Conservation (phyloP, 1,139 yeast genomes). For the Neolecta irregularis region DNA sequence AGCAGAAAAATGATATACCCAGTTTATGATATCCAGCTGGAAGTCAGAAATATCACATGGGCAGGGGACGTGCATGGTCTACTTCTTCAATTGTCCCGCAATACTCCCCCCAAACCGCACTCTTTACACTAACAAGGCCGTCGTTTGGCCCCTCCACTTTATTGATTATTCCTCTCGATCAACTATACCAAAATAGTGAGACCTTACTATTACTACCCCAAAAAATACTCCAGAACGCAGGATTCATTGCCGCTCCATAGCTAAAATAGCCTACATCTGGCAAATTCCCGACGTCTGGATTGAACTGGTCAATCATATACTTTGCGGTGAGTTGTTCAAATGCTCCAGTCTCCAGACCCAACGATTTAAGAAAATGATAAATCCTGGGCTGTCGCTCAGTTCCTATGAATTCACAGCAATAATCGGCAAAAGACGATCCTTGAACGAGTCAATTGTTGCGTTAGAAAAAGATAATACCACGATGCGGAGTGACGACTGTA, state of each 20-base stretch:
- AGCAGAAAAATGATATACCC: slow-evolving; percentile 37
- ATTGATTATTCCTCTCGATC: too few species aligned
- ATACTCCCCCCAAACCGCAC: slow-evolving; percentile 73
- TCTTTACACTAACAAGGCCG: slow-evolving; percentile 66
- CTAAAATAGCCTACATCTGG: background rate
- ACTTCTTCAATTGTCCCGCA: slow-evolving; percentile 61
- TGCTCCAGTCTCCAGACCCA: slow-evolving; percentile 9
- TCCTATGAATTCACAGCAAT: too few species aligned
- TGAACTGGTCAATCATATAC: background rate
- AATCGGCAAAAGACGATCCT: too few species aligned
- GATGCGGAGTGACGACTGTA: slow-evolving; percentile 77
- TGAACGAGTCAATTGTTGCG: too few species aligned
- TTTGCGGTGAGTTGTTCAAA: slow-evolving; percentile 7
- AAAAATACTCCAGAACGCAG: too few species aligned
- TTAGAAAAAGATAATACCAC: slow-evolving; percentile 67
- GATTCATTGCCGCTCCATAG: too few species aligned
- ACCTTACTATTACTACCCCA: too few species aligned
- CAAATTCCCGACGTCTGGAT: background rate
- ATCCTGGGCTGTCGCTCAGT: slow-evolving; percentile 6
- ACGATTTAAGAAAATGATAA: slow-evolving; percentile 4
- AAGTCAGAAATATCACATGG: too few species aligned
- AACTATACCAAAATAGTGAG: slow-evolving; percentile 8
- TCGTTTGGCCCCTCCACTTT: slow-evolving; percentile 52
- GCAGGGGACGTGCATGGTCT: slow-evolving; percentile 83
- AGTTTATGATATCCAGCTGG: too few species aligned